Evolutionary conservation across 2,329 filamentous ascomycete genomes (phyloP), one percentile per base, ranked within the genome.

Genomic region (Rhynchosporium agropyri): DNA sequence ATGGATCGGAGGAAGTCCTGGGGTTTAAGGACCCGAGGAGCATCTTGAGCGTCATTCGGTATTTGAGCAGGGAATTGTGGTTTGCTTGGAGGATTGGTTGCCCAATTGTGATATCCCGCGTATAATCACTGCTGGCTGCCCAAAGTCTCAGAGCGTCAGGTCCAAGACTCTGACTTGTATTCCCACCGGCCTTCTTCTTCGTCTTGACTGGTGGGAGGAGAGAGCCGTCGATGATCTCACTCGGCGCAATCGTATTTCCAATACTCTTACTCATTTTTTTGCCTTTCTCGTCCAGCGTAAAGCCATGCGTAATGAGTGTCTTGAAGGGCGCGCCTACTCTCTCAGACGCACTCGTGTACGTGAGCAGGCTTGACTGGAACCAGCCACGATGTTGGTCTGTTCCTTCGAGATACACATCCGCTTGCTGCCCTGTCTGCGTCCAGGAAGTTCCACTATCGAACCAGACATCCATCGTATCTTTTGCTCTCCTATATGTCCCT

Each of bases 381-480:
- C 95, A 99, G 36, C 95, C 95, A 45, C 95, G 89, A 76, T 99
- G 95, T 75, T 99, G 95, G 75, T 99, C 95, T 3, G 89, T 91
- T 38, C 95, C 95, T 78, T 99, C 95, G 2, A 98, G 83, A 74
- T 96, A 98, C 29, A 98, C 84, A 74, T 99, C 92, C 0, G 92
- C 92, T 29, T 75, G 87, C 68, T 74, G 72, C 8, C 76, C 70
- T 33, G 79, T 80, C 73, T 85, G 81, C 3, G 81, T 89, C 95
- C 95, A 99, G 72, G 92, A 97, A 56, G 90, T 97, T 5, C 95
- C 95, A 68, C 95, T 98, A 75, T 99, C 95, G 70, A 99, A 99
- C 95, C 95, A 99, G 9, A 99, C 95, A 75, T 99, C 95, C 95
- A 99, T 99, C 0, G 95, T 99, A 72, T 99, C 95, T 49, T 82